Base-by-base conservation (phyloP, 331 rosid genomes). In the Malus hybrid region DNA sequence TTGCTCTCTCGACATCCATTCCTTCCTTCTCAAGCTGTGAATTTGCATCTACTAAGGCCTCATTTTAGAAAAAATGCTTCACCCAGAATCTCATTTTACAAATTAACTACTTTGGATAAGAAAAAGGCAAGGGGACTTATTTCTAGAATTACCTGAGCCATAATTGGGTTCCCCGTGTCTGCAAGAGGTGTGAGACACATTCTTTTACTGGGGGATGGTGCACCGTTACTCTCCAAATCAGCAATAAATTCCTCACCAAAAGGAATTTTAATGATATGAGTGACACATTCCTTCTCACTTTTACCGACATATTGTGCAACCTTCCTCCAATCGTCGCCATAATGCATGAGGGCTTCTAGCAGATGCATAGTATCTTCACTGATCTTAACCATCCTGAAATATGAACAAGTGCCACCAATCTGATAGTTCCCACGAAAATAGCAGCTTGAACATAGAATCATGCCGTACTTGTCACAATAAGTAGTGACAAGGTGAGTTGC, bases 381-480 rank as follows among this genome's bases (percentile, higher is more conserved):
- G 58, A 94, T 92, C 89, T 92, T 97, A 76, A 92, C 96, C 72
- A 97, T 84, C 85, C 87, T 86, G 72, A 94, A 94, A 82, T 92
- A 93, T 13, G 97, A 82, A 52, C 93, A 90, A 76, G 66, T 88
- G 72, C 87, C 89, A 72, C 96, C 97, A 62, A 89, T 86, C 76
- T 88, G 83, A 81, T 92, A 91, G 82, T 90, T 92, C 33, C 97
- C 97, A 3, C 97, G 97, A 67, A 94, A 96, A 79, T 87, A 94
- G 82, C 99, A 94, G 78, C 96, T 87, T 65, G 99, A 97, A 82
- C 99, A 94, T 15, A 94, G 89, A 63, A 96, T 94, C 90, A 85
- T 82, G 71, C 85, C 86, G 80, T 90, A 81, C 99, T 93, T 86
- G 32, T 33, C 39, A 62, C 46, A 12, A 65, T 24, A 5, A 28